Conservation (phyloP, 345 rosid species). For the Euphorbia pulcherrima region DNA sequence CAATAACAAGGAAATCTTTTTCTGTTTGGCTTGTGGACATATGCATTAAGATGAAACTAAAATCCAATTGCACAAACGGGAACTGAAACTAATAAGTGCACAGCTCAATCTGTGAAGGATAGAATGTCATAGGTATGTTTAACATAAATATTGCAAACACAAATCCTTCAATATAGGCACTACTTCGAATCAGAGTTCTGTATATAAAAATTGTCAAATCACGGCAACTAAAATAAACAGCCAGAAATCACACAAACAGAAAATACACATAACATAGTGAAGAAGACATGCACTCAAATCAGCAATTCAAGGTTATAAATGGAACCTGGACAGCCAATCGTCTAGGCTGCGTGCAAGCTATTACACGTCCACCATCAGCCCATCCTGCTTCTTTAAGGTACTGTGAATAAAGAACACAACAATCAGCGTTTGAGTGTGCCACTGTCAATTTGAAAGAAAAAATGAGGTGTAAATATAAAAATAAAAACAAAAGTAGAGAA, state of each 20-base stretch:
- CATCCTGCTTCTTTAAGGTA: constrained; percentile 96
- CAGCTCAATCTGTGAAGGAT: neutral
- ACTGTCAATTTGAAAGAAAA: constrained; percentile 5
- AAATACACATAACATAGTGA: neutral
- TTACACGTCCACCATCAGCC: constrained; percentile 91
- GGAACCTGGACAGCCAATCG: constrained; percentile 89
- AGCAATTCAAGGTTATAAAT: constrained; percentile 1
- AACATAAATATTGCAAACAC: neutral
- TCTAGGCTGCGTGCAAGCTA: constrained; percentile 96
- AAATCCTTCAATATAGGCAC: neutral
- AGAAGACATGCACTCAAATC: neutral
- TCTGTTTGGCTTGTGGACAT: neutral
- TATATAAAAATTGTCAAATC: neutral
- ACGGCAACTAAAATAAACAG: neutral
- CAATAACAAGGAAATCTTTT: neutral
- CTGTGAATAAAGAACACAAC: constrained; percentile 33
- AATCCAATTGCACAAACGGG: neutral
- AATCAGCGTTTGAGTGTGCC: neutral
- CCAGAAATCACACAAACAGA: neutral
- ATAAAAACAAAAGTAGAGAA: neutral
- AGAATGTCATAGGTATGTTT: neutral
- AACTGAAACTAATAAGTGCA: neutral
- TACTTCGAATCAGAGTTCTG: no score
- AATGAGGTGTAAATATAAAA: neutral
- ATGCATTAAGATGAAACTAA: neutral